A percentile compares a stretch with the other conserved stretches of the same genome.
phyloP scores from a whole-genome alignment of 495 filamentous ascomycete species.

The Thozetella sp. region DNA sequence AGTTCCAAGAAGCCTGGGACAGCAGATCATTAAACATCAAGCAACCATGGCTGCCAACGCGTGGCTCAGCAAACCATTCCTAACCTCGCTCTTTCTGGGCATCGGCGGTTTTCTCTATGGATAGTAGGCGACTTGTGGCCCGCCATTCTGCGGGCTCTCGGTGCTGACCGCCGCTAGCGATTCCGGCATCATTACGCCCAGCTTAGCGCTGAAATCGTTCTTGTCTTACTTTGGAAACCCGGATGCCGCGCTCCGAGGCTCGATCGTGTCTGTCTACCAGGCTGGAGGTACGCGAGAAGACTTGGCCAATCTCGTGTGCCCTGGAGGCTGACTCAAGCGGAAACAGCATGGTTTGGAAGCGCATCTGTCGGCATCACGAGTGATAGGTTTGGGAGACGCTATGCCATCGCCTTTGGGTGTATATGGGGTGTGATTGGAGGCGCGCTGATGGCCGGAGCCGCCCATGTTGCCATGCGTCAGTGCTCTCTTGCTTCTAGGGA shows the following conservation, averaged over 20 bases:
- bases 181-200: constrained; percentile 43
- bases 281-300: constrained; percentile 19
- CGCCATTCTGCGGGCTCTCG: neutral
- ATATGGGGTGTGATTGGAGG: constrained; percentile 45
- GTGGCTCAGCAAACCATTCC: constrained; percentile 29
- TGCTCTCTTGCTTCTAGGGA: neutral
- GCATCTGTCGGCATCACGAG: constrained; percentile 44
- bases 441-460: constrained; percentile 50
- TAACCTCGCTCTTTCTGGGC: constrained; percentile 31
- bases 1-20: too few species aligned
- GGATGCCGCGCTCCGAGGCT: constrained; percentile 44
- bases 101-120: constrained; percentile 35
- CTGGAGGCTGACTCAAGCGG: constrained; percentile 12
- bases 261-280: constrained; percentile 53
- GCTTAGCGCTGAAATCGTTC: constrained; percentile 44
- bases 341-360: constrained; percentile 52
- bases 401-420: constrained; percentile 49
- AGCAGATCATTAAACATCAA: too few species aligned
- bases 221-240: constrained; percentile 37
- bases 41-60: neutral
- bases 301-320: constrained; percentile 11
- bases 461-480: constrained; percentile 49
- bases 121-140: constrained; percentile 18
- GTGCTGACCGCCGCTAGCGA: constrained; percentile 21
- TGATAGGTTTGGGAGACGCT: constrained; percentile 45